These are phyloP conservation scores for Phaffia australis DNA, from an alignment of 768 basidiomycete genomes.

Conservation along the genomic window DNA sequence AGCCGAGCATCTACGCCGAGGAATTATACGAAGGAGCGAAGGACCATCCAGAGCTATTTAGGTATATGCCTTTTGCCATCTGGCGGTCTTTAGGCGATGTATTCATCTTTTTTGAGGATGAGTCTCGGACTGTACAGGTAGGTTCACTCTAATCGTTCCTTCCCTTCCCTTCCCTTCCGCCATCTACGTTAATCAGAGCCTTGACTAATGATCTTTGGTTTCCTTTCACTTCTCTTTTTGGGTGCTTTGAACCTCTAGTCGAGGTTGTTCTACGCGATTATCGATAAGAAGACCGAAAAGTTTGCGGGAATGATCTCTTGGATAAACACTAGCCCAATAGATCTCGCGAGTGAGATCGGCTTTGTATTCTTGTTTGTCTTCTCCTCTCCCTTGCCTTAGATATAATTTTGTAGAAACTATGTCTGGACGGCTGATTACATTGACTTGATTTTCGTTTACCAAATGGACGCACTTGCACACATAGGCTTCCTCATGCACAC, in stretches of 20 bases:
- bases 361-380: slow-evolving; percentile 11
- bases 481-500: slow-evolving; percentile 11
- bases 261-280: slow-evolving; percentile 13
- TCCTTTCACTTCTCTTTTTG: not conserved
- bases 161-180: not conserved
- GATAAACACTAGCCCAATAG: slow-evolving; percentile 1
- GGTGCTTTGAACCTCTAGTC: not conserved
- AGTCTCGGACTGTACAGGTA: not conserved
- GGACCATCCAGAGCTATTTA: not conserved
- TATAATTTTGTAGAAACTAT: not conserved
- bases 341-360: slow-evolving; percentile 18
- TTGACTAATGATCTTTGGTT: not conserved
- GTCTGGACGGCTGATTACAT: not conserved
- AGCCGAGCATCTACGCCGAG: slow-evolving; percentile 14
- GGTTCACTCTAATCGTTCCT: not conserved
- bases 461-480: not conserved
- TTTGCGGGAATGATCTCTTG: slow-evolving; percentile 18
- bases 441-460: not conserved
- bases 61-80: slow-evolving; percentile 8
- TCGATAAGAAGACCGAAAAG: slow-evolving; percentile 7
- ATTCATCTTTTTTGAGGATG: not conserved
- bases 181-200: not conserved
- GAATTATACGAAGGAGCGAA: slow-evolving; percentile 1
- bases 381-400: not conserved
- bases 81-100: slow-evolving; percentile 1